Conservation (phyloP, 805 yeast species). For the Candida tammaniensis region DNA sequence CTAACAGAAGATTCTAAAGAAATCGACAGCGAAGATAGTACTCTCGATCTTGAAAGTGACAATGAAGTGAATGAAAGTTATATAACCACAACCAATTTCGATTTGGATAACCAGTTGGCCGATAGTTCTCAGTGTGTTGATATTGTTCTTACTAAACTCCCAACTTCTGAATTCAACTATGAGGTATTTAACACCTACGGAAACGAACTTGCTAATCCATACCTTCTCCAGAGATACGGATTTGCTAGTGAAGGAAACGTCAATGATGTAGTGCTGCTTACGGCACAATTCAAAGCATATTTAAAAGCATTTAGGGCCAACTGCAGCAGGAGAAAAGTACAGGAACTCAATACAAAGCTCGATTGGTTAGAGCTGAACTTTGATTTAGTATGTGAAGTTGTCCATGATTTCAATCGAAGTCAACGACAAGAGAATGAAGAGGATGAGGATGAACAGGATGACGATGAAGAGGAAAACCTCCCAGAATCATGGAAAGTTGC, state of each 20-base stretch:
- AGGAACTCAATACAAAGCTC: conserved; percentile 34
- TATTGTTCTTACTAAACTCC: conserved; percentile 46
- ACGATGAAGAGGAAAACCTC: conserved; percentile 22
- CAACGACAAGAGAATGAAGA: conserved; percentile 15
- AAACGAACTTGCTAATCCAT: conserved; percentile 57
- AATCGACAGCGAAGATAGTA: conserved; percentile 2
- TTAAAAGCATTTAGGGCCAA: conserved; percentile 19
- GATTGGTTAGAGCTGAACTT: conserved; percentile 51
- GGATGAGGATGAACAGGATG: conserved; percentile 16
- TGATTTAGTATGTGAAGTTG: conserved; percentile 28
- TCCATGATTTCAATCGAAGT: conserved; percentile 6
- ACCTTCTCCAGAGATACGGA: conserved; percentile 74
- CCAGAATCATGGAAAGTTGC: conserved; percentile 44
- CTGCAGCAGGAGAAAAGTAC: conserved; percentile 24
- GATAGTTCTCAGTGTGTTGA: conserved; percentile 63
- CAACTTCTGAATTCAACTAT: conserved; percentile 37
- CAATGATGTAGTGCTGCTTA: conserved; percentile 58
- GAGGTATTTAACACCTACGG: conserved; percentile 88
- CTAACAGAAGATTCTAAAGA: conserved; percentile 10
- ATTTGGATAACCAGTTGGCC: conserved; percentile 19
- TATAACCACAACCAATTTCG: no score
- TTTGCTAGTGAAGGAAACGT: conserved; percentile 49
- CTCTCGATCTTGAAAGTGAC: conserved; percentile 1
- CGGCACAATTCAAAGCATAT: conserved; percentile 43
- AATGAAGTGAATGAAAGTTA: conserved; percentile 22